Conservation (phyloP, 2,329 filamentous ascomycete genomes). For the Escovopsis sp. region DNA sequence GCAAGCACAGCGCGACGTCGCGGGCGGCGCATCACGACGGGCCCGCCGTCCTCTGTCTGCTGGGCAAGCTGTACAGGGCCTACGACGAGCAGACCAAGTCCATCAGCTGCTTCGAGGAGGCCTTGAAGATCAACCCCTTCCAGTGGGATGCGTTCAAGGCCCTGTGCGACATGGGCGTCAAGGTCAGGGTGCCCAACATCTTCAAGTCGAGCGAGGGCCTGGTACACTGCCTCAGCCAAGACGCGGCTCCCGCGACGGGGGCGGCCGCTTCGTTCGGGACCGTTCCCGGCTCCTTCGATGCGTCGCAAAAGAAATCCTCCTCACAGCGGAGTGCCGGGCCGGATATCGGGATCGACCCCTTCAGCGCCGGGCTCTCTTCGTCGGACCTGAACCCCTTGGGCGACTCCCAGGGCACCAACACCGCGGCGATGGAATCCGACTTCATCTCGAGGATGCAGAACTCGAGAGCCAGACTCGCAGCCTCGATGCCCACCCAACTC, state of each 20-base stretch:
- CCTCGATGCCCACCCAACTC: constrained; percentile 20
- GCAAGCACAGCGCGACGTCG: constrained; percentile 65
- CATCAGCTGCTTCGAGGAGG: constrained; percentile 73
- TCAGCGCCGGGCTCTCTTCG: constrained; percentile 30
- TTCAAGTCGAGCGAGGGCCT: constrained; percentile 57
- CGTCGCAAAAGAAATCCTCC: constrained; percentile 26
- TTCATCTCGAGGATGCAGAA: constrained; percentile 42
- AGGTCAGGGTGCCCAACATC: constrained; percentile 69
- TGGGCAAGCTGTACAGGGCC: constrained; percentile 75
- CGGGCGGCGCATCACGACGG: constrained; percentile 69
- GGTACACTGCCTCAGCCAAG: constrained; percentile 31
- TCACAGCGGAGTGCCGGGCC: constrained; percentile 20
- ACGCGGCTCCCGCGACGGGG: constrained; percentile 9
- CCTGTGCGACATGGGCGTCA: constrained; percentile 75
- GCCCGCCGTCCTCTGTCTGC: constrained; percentile 64
- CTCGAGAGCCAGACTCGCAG: constrained; percentile 31
- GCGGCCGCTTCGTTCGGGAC: constrained; percentile 23
- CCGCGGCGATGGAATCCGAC: constrained; percentile 28
- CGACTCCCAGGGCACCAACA: constrained; percentile 25
- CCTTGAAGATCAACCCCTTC: constrained; percentile 81
- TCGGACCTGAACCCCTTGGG: constrained; percentile 27
- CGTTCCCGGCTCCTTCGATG: constrained; percentile 20
- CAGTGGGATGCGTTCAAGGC: constrained; percentile 95
- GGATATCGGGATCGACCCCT: constrained; percentile 33
- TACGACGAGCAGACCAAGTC: constrained; percentile 76